A percentile compares a stretch with the other conserved stretches of the same genome.
These are phyloP conservation scores for Magnolia officinalis DNA, from an alignment of 164 flowering plant genomes.

Conservation along the genomic window DNA sequence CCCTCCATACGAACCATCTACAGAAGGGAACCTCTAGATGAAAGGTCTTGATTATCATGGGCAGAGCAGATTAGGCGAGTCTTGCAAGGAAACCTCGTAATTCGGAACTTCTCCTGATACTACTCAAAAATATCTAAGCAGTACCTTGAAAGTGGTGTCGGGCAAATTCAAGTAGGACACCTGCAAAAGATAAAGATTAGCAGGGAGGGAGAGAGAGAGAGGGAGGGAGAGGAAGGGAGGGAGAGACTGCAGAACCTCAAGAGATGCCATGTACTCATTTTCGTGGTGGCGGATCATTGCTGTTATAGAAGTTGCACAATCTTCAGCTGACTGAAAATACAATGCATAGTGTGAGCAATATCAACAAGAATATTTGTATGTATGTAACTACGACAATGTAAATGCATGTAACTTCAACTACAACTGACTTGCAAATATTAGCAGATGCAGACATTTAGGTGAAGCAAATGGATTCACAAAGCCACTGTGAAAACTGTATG, in stretches of 20 bases:
- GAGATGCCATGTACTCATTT: conserved; percentile 79
- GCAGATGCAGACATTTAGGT: background rate
- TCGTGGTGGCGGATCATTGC: conserved; percentile 87
- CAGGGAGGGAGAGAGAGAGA: background rate
- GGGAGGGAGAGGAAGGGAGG: background rate
- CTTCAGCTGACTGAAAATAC: conserved; percentile 73
- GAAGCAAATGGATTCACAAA: background rate
- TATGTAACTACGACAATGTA: background rate
- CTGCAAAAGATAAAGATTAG: conserved; percentile 50
- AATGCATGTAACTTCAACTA: background rate
- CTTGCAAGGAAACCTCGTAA: background rate
- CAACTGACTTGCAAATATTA: background rate
- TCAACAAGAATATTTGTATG: too few relatives aligned
- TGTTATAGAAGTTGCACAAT: conserved; percentile 58
- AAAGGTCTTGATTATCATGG: background rate
- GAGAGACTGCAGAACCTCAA: conserved; percentile 49
- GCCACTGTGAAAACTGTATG: background rate
- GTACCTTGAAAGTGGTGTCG: conserved; percentile 94
- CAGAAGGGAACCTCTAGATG: background rate
- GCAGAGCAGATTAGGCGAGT: background rate
- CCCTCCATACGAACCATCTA: background rate
- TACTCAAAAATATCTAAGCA: background rate
- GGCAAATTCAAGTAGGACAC: conserved; percentile 82
- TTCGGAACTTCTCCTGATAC: background rate
- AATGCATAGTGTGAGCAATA: background rate